Evolutionary conservation across 768 basidiomycete species (phyloP).

Genomic region (Russula ochroleuca): DNA sequence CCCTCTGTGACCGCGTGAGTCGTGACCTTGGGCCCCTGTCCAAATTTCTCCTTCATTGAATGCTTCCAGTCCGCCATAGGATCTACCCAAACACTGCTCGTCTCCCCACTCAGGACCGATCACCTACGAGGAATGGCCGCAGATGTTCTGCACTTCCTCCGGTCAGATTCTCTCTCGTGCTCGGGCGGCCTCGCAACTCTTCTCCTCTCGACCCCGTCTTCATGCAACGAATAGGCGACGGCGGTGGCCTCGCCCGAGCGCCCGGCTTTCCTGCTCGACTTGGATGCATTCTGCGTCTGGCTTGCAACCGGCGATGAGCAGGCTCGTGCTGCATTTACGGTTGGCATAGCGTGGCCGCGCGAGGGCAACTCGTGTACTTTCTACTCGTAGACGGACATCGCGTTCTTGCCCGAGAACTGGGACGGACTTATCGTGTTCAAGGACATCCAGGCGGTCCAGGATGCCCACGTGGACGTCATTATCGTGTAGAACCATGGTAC

Average conservation of each 20-base stretch:
- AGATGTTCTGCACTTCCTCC: too few species aligned
- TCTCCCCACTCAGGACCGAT: too few species aligned
- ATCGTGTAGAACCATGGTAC: slow-evolving; percentile 78
- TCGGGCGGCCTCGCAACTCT: too few species aligned
- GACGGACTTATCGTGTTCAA: slow-evolving; percentile 74
- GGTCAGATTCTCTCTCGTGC: too few species aligned
- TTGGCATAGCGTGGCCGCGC: slow-evolving; percentile 60
- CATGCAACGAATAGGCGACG: slow-evolving; percentile 33
- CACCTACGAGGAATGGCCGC: too few species aligned
- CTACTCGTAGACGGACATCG: slow-evolving; percentile 66
- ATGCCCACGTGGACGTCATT: slow-evolving; percentile 73
- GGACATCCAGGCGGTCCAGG: slow-evolving; percentile 66
- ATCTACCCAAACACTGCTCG: too few species aligned
- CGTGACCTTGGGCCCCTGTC: too few species aligned
- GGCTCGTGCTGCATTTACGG: slow-evolving; percentile 37
- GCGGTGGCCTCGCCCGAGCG: slow-evolving; percentile 33
- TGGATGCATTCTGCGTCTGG: slow-evolving; percentile 42
- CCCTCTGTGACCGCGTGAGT: too few species aligned
- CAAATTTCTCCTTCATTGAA: too few species aligned
- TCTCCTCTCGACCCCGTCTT: too few species aligned
- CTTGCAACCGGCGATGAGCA: slow-evolving; percentile 48
- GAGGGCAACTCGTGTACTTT: slow-evolving; percentile 61
- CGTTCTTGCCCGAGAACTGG: slow-evolving; percentile 80
- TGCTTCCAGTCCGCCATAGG: too few species aligned
- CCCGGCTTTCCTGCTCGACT: slow-evolving; percentile 57